A percentile compares a stretch with the other conserved stretches of the same genome.
Evolutionary conservation across 192 early-diverging fungal genomes (phyloP).

Genomic region (Mortierella hygrophila): DNA sequence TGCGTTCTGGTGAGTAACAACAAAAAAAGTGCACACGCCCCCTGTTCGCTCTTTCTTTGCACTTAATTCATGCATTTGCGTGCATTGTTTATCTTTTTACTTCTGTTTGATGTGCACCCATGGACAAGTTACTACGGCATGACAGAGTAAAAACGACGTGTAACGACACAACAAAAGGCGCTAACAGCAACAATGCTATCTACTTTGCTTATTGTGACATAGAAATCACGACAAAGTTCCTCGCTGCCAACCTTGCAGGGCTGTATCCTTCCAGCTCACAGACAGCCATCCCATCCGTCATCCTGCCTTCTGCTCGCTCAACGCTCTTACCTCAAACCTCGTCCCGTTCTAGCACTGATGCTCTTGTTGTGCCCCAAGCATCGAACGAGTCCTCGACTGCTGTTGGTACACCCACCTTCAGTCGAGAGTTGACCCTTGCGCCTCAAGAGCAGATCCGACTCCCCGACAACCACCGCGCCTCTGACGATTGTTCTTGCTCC

Average conservation of each 20-base stretch:
- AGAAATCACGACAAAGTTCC: constrained; percentile 42
- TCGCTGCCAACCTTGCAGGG: constrained; percentile 23
- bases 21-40: no score
- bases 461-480: constrained; percentile 13
- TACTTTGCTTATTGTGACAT: neutral
- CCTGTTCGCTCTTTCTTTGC: neutral
- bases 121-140: neutral
- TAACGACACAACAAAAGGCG: neutral
- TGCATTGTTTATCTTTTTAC: neutral
- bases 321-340: neutral
- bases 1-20: constrained; percentile 26
- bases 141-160: neutral
- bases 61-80: neutral
- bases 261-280: constrained; percentile 41
- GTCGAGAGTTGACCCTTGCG: constrained; percentile 15
- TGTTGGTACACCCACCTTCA: neutral
- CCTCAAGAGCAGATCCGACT: constrained; percentile 22
- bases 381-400: neutral
- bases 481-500: constrained; percentile 28
- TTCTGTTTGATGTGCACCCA: neutral
- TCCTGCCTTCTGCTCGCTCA: constrained; percentile 26
- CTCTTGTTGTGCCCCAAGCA: neutral
- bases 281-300: constrained; percentile 22
- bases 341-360: neutral
- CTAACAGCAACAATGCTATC: neutral